Conservation (phyloP, 345 rosid genomes). For the sweet orange (Citrus sinensis) region DVS_A1.0 CM039164.1:1334001-1334500, state of each 20-base stretch:
- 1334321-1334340: not conserved
- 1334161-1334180: not conserved
- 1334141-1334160: not conserved
- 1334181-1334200: not conserved
- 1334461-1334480: not conserved
- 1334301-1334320: not conserved
- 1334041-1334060: not conserved
- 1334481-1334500: not conserved
- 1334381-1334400: not conserved
- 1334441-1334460: not conserved
- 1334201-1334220: not conserved
- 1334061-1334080: not conserved
- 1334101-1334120: not conserved
- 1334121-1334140: not conserved
- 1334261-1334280: not conserved
- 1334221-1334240: not conserved
- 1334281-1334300: not conserved
- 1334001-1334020: slow-evolving; percentile 97
- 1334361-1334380: not conserved
- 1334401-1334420: not conserved
- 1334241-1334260: not conserved
- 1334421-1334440: not conserved
- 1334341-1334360: not conserved
- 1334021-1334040: slow-evolving; percentile 7
- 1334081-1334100: not conserved